Evolutionary conservation across 305 asterid species (phyloP).

Genomic region (Fraxinus paxiana): DNA sequence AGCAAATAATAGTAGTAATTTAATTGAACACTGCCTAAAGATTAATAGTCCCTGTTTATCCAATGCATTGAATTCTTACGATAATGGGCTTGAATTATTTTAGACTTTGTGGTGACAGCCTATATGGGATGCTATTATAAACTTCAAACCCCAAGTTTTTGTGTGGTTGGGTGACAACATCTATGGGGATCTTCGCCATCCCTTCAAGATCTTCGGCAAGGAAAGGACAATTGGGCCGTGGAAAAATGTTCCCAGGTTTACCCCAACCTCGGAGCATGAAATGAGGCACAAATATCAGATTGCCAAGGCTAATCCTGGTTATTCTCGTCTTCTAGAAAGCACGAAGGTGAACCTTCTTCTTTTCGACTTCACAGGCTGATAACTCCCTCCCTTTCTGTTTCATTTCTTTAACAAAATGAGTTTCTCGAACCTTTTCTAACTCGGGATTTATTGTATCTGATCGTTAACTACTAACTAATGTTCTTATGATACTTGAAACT

Average conservation of each 20-base stretch:
- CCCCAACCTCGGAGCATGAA: constrained; percentile 27
- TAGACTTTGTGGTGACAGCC: constrained; percentile 18
- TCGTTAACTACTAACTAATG: neutral
- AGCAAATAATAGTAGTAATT: neutral
- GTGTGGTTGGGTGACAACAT: constrained; percentile 35
- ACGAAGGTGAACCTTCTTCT: constrained; percentile 21
- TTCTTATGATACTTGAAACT: neutral
- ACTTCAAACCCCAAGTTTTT: constrained; percentile 30
- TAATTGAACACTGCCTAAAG: neutral
- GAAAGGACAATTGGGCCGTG: constrained; percentile 35
- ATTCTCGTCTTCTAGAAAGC: constrained; percentile 20
- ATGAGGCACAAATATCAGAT: constrained; percentile 20
- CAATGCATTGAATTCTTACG: neutral
- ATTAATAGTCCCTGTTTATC: neutral
- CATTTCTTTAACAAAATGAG: neutral
- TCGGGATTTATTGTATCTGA: neutral
- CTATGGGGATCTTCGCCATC: constrained; percentile 29
- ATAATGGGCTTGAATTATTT: neutral
- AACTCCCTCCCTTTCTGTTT: neutral
- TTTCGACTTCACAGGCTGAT: neutral
- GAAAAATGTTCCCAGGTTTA: constrained; percentile 32
- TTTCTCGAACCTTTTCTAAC: neutral
- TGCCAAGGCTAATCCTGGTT: constrained; percentile 25
- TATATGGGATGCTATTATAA: constrained; percentile 26
- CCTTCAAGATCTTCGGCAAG: constrained; percentile 30